A percentile compares a stretch with the other conserved stretches of the same genome.
Conservation (phyloP, 2,329 filamentous ascomycete species). For the Ramichloridium luteum region DNA sequence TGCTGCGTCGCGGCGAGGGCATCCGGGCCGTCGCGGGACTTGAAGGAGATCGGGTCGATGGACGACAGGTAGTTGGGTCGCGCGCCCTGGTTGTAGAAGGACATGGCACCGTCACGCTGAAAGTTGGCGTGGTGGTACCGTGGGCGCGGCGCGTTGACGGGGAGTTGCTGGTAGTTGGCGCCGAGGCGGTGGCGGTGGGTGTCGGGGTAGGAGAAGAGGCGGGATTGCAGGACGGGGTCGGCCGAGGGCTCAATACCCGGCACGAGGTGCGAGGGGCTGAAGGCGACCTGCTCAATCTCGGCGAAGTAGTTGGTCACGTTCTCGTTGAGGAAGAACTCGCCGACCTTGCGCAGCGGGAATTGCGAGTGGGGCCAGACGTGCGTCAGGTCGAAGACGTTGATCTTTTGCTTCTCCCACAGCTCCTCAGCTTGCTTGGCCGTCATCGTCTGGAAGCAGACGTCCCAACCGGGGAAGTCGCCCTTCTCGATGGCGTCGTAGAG, state of each 20-base stretch:
- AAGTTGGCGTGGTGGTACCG: constrained; percentile 50
- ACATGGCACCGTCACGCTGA: constrained; percentile 62
- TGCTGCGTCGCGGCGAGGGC: constrained; percentile 40
- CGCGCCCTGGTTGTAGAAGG: constrained; percentile 51
- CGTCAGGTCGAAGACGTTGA: constrained; percentile 44
- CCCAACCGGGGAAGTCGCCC: constrained; percentile 42
- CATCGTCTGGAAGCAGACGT: constrained; percentile 40
- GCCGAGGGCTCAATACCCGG: constrained; percentile 58
- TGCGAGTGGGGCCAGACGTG: constrained; percentile 43
- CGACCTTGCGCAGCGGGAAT: constrained; percentile 42
- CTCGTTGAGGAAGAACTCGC: constrained; percentile 42
- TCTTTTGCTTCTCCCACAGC: constrained; percentile 40
- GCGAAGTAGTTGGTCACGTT: constrained; percentile 50
- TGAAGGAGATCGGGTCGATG: constrained; percentile 40
- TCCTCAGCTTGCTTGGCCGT: constrained; percentile 41
- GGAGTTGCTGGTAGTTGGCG: constrained; percentile 48
- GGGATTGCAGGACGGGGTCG: constrained; percentile 57
- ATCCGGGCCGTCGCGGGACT: constrained; percentile 28
- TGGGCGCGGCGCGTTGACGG: constrained; percentile 41
- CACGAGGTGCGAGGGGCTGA: constrained; percentile 54
- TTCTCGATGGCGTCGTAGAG: constrained; percentile 41
- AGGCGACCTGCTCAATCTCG: constrained; percentile 58
- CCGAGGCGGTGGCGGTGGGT: constrained; percentile 48
- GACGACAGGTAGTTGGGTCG: constrained; percentile 46
- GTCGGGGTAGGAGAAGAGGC: constrained; percentile 60